These are phyloP conservation scores for Tubosaeta brunneosetosa DNA, from an alignment of 768 basidiomycete species.

Conservation along the genomic window DNA sequence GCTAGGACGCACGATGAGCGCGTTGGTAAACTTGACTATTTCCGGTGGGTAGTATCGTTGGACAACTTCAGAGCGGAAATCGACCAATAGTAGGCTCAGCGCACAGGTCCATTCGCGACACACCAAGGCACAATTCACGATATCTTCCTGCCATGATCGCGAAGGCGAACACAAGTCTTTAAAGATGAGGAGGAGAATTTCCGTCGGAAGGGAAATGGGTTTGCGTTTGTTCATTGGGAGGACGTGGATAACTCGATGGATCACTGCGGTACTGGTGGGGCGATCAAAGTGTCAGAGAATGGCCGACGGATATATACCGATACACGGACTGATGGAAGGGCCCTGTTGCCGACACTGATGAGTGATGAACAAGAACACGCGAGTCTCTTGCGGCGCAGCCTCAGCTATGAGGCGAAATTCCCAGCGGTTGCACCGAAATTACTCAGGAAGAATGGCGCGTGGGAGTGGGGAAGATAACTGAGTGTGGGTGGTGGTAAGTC, in stretches of 20 bases:
- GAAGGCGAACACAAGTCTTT: neutral
- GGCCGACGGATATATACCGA: too few relatives aligned
- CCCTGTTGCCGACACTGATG: too few relatives aligned
- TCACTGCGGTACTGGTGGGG: neutral
- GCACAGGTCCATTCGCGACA: constrained; percentile 11
- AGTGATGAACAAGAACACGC: too few relatives aligned
- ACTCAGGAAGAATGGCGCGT: too few relatives aligned
- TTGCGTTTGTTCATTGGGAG: neutral
- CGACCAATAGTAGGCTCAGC: constrained; percentile 5
- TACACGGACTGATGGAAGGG: too few relatives aligned
- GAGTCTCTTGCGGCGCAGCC: too few relatives aligned
- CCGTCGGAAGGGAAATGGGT: constrained; percentile 3
- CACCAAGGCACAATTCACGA: constrained; percentile 6
- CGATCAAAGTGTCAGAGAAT: neutral
- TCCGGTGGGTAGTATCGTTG: constrained; percentile 4
- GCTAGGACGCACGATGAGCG: neutral
- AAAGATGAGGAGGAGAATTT: constrained; percentile 8
- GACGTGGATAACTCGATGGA: constrained; percentile 6
- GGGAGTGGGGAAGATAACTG: constrained; percentile 11
- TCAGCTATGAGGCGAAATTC: too few relatives aligned
- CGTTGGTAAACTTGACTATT: neutral
- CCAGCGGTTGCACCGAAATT: too few relatives aligned
- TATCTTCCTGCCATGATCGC: constrained; percentile 3
- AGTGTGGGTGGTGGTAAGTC: constrained; percentile 22
- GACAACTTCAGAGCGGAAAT: constrained; percentile 1